Base-by-base conservation (phyloP, 2,329 filamentous ascomycete genomes). In the Hymenoscyphus fructigenus region DNA sequence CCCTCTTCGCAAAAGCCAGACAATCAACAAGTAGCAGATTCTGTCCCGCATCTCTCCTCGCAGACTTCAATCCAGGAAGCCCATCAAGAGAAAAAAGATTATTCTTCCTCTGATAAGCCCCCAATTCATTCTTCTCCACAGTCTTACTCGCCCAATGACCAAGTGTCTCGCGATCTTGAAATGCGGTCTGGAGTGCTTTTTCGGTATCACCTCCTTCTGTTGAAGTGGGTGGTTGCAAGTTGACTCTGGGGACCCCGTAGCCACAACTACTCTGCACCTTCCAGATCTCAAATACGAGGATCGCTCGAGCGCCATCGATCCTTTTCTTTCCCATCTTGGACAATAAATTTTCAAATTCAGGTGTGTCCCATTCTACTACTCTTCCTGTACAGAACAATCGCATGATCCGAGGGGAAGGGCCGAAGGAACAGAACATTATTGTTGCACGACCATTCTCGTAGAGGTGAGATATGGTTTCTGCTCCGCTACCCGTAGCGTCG, bases 371-470 rank as follows among this genome's bases (percentile, higher is more conserved):
- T 75, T 91, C 88, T 2, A 90, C 77, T 7, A 90, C 83, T 5
- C 73, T 76, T 4, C 84, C 84, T 9, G 72, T 80, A 74, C 88
- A 89, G 74, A 88, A 90, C 59, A 90, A 80, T 5, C 88, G 79
- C 75, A 90, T 74, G 71, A 91, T 91, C 62, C 86, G 80, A 17
- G 88, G 88, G 0, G 79, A 73, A 3, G 78, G 69, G 1, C 83
- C 85, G 68, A 90, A 91, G 26, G 85, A 87, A 75, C 84, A 89
- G 78, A 93, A 92, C 83, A 92, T 88, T 73, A 93, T 78, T 5
- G 89, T 92, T 20, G 91, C 83, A 17, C 91, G 84, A 34, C 88
- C 89, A 71, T 93, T 93, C 73, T 94, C 91, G 74, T 91, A 88
- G 12, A 91, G 77, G 72, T 93, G 91, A 4, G 86, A 82, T 66